Conservation (phyloP, 2,329 filamentous ascomycete genomes). For the Rutstroemia sp. region DNA sequence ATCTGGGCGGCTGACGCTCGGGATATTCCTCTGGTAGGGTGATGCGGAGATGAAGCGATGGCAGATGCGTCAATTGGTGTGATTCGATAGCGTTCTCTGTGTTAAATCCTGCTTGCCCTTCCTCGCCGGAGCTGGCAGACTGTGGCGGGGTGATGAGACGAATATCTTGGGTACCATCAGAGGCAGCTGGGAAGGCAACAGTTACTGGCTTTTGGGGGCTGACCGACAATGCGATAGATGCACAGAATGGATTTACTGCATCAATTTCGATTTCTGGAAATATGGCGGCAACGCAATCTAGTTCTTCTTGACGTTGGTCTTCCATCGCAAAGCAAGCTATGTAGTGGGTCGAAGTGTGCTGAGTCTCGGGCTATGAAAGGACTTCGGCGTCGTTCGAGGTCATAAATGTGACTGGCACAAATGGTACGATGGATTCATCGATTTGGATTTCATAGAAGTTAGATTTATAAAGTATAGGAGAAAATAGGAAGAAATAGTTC, state of each 20-base stretch:
- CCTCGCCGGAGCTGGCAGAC: conserved; percentile 16
- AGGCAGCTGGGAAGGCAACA: conserved; percentile 47
- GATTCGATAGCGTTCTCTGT: conserved; percentile 18
- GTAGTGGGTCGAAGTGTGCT: conserved; percentile 19
- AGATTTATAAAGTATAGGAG: too few relatives aligned
- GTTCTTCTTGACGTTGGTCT: conserved; percentile 49
- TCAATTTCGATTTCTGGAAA: conserved; percentile 54
- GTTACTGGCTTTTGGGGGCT: conserved; percentile 46
- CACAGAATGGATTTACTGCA: conserved; percentile 38
- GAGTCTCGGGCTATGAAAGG: conserved; percentile 18
- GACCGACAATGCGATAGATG: conserved; percentile 49
- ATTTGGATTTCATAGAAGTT: background rate
- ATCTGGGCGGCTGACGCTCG: conserved; percentile 40
- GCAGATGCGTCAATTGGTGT: conserved; percentile 40
- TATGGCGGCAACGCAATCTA: conserved; percentile 55
- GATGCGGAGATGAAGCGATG: conserved; percentile 47
- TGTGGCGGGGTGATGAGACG: conserved; percentile 23
- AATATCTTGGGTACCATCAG: conserved; percentile 28
- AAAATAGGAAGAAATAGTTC: too few relatives aligned
- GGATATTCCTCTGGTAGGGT: conserved; percentile 53
- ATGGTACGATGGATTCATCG: background rate
- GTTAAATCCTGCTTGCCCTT: background rate
- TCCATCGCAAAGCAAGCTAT: conserved; percentile 48
- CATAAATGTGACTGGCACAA: conserved; percentile 3
- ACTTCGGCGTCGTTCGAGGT: conserved; percentile 16